Percentiles rank a stretch among this genome's conserved stretches.
Evolutionary conservation across 495 filamentous ascomycete species (phyloP).

Genomic region (Amphirosellinia nigrospora): DNA sequence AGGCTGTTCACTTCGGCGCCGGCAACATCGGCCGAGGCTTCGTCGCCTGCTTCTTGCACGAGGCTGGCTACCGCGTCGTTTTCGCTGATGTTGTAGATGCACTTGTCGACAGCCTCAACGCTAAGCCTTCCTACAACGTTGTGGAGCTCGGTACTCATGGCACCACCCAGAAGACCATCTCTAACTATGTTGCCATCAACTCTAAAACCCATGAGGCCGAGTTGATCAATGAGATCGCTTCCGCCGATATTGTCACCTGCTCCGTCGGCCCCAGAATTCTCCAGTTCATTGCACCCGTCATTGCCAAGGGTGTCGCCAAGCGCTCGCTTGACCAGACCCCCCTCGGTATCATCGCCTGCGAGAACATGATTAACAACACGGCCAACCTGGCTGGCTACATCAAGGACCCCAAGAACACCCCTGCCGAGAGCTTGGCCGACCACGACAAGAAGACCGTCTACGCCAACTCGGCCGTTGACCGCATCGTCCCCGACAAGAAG

Average conservation of each 20-base stretch:
- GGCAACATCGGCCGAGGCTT: conserved; percentile 81
- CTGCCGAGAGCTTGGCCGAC: conserved; percentile 61
- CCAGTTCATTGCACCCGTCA: conserved; percentile 91
- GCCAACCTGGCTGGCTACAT: conserved; percentile 82
- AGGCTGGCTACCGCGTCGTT: conserved; percentile 88
- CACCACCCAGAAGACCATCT: conserved; percentile 79
- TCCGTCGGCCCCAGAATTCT: conserved; percentile 96
- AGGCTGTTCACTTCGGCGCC: conserved; percentile 91
- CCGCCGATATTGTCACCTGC: conserved; percentile 90
- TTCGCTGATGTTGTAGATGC: conserved; percentile 91
- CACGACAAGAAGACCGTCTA: conserved; percentile 74
- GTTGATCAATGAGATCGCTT: conserved; percentile 81
- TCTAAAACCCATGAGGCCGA: conserved; percentile 80
- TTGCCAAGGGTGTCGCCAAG: conserved; percentile 85
- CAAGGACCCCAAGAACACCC: conserved; percentile 71
- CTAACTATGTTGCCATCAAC: conserved; percentile 96
- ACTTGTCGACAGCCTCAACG: conserved; percentile 78
- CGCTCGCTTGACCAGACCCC: conserved; percentile 71
- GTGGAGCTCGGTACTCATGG: conserved; percentile 90
- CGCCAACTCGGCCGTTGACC: conserved; percentile 97
- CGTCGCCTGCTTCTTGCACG: conserved; percentile 74
- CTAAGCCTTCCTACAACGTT: conserved; percentile 78
- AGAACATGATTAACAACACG: conserved; percentile 94
- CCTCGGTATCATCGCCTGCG: conserved; percentile 92
- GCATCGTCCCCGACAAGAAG: conserved; percentile 90